A percentile compares a stretch with the other conserved stretches of the same genome.
Conservation (phyloP, 202 grass and related monocot genomes). For the Tripidium arundinaceum region DNA sequence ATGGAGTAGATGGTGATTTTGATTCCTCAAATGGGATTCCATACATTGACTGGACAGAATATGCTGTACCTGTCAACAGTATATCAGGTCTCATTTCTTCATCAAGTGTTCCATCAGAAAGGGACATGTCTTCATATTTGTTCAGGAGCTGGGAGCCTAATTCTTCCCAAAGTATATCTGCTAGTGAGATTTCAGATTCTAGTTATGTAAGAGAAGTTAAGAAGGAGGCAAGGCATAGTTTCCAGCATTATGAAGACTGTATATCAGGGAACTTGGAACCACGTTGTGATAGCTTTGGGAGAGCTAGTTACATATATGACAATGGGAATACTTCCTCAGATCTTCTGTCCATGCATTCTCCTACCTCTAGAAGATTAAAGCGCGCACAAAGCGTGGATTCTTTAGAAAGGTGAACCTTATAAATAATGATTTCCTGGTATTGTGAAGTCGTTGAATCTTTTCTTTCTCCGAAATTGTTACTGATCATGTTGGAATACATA, state of each 20-base stretch:
- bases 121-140: conserved; percentile 54
- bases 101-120: conserved; percentile 47
- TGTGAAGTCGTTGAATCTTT: background rate
- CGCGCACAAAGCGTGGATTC: conserved; percentile 63
- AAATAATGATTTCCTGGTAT: conserved; percentile 5
- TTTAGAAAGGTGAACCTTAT: conserved; percentile 64
- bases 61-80: conserved; percentile 74
- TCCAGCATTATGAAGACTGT: conserved; percentile 68
- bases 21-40: conserved; percentile 45
- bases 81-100: conserved; percentile 82
- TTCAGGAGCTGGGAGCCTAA: conserved; percentile 60
- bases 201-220: conserved; percentile 72
- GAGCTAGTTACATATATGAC: conserved; percentile 52
- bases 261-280: conserved; percentile 65
- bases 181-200: conserved; percentile 82
- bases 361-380: conserved; percentile 38
- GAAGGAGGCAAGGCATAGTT: conserved; percentile 55
- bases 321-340: conserved; percentile 70
- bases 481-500: conserved; percentile 14
- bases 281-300: conserved; percentile 77
- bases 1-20: conserved; percentile 41
- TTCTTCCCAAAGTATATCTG: conserved; percentile 77
- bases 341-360: conserved; percentile 42
- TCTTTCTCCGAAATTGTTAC: background rate
- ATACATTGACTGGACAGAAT: conserved; percentile 66